Evolutionary conservation across 257 asterid species (phyloP).

Genomic region (Eucommia ulmoides): DNA sequence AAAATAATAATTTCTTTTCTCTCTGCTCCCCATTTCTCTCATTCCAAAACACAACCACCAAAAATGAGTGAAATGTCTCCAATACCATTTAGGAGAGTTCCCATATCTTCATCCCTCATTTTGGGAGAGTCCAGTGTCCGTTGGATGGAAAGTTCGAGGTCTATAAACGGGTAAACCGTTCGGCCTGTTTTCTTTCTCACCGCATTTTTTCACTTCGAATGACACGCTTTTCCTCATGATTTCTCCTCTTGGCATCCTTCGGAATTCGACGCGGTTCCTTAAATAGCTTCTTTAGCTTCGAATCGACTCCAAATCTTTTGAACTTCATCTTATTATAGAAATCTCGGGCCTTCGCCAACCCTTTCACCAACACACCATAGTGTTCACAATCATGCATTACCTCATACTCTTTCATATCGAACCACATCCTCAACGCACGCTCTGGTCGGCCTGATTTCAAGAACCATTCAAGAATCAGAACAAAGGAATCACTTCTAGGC

Average conservation of each 20-base stretch:
- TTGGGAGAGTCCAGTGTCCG: too few species aligned
- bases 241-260: slow-evolving; percentile 12
- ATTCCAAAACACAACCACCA: too few species aligned
- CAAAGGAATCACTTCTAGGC: slow-evolving; percentile 56
- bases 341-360: slow-evolving; percentile 62
- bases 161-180: too few species aligned
- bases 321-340: slow-evolving; percentile 54
- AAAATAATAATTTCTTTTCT: too few species aligned
- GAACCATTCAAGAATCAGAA: slow-evolving; percentile 28
- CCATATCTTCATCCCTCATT: too few species aligned
- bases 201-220: too few species aligned
- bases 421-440: slow-evolving; percentile 54
- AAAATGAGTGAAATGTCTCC: too few species aligned
- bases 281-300: slow-evolving; percentile 45
- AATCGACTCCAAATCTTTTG: slow-evolving; percentile 31
- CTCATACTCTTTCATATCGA: slow-evolving; percentile 34
- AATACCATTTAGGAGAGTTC: too few species aligned
- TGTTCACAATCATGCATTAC: slow-evolving; percentile 37
- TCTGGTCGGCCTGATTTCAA: slow-evolving; percentile 39
- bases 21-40: too few species aligned
- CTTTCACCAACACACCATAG: slow-evolving; percentile 44
- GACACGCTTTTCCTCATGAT: slow-evolving; percentile 14
- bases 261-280: slow-evolving; percentile 17
- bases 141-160: too few species aligned
- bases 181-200: too few species aligned